Evolutionary conservation across 2,329 filamentous ascomycete species (phyloP), one percentile per base, ranked within the genome.

Genomic region (Fusarium abutilonis): DNA sequence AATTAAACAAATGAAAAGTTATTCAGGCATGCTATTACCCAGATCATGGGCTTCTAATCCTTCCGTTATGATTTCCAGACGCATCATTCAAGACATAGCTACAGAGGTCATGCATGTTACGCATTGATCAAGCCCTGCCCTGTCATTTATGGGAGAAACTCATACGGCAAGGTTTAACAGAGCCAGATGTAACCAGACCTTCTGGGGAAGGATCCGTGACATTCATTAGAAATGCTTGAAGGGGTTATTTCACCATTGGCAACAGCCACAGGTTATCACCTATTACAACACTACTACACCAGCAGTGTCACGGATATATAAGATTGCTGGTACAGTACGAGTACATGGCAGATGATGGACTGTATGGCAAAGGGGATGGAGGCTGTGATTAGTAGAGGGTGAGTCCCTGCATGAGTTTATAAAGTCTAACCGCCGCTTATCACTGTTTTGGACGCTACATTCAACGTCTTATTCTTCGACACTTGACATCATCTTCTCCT

Each of bases 71-170:
- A n/a, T 19, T 29, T 36, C 32, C 32, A 34, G 39, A 50, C 45
- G 34, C 46, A 44, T 51, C 38, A 36, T 38, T 29, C 15, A 39
- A 11, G 39, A 40, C 57, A 56, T 54, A 44, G 59, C 48, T 62
- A 52, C 52, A 65, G 42, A 64, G 55, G 48, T 66, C 68, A 70
- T 69, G 66, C 64, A 64, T 15, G 36, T 42, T 50, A 58, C 58
- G 68, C 68, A 67, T 69, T 62, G 68, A 69, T 65, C 68, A 68
- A 38, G 44, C 15, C 36, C 39, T 36, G 49, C 41, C 62, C 47
- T 54, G 34, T 55, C 55, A 39, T 52, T 50, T 46, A 32, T 36
- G 52, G 57, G 47, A 55, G 35, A 64, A 23, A 40, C 35, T 46
- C 32, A 41, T 23, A 40, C 49, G 46, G 23, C 26, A 46, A 59